Evolutionary conservation across 2,329 filamentous ascomycete genomes (phyloP).

Genomic region (Pestalotiopsis sp.): DNA sequence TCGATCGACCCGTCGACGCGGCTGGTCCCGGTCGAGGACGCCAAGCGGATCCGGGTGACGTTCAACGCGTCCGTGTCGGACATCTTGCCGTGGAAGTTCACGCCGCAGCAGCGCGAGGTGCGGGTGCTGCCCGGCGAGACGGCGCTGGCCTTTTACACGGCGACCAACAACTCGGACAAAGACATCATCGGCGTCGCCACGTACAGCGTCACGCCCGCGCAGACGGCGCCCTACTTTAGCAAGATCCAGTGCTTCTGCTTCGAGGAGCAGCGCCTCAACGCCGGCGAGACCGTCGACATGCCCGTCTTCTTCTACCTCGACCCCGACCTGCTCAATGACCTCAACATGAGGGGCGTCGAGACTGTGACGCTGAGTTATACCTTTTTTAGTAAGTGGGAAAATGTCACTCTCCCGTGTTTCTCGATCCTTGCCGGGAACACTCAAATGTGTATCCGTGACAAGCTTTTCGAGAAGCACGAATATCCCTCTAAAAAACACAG

Average conservation of each 20-base stretch:
- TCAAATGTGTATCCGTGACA: not conserved
- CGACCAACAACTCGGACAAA: conserved; percentile 84
- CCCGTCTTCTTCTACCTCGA: conserved; percentile 99
- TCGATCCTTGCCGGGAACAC: not conserved
- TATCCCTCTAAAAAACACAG: no score
- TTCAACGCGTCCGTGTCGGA: conserved; percentile 97
- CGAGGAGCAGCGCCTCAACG: conserved; percentile 91
- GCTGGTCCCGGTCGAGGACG: conserved; percentile 77
- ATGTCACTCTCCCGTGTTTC: no score
- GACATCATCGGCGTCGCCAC: conserved; percentile 99
- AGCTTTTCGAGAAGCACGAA: not conserved
- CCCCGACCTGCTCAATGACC: conserved; percentile 88
- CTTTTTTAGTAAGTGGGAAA: conserved; percentile 97
- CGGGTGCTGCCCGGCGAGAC: conserved; percentile 95
- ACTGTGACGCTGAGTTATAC: conserved; percentile 97
- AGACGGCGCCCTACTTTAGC: conserved; percentile 96
- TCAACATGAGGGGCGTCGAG: conserved; percentile 91
- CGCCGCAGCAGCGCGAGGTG: conserved; percentile 94
- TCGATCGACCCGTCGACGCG: conserved; percentile 70
- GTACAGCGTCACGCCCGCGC: conserved; percentile 93
- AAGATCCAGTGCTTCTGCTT: conserved; percentile 99
- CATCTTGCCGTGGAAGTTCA: conserved; percentile 95
- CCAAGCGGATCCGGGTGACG: conserved; percentile 88
- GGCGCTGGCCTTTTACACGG: conserved; percentile 95
- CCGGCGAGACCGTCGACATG: conserved; percentile 98